A percentile compares a stretch with the other conserved stretches of the same genome.
phyloP scores from a whole-genome alignment of 2,329 filamentous ascomycete species.

The Stagonosporopsis chrysanthemi region DNA sequence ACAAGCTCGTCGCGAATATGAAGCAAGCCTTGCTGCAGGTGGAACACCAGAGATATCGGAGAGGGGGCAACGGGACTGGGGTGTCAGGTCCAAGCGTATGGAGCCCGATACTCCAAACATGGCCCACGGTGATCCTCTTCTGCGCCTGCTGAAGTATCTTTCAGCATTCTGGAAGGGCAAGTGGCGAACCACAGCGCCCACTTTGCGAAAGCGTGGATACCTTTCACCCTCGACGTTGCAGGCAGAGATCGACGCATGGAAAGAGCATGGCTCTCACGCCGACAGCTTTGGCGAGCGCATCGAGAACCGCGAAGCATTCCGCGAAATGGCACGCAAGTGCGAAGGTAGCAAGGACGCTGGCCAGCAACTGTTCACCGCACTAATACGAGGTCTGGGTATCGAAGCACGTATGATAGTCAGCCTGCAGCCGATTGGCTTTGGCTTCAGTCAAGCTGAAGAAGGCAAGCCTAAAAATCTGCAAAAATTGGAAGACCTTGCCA shows the following conservation, averaged over 20 bases:
- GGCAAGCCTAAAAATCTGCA: conserved; percentile 61
- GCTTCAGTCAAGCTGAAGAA: conserved; percentile 87
- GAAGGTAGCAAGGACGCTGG: conserved; percentile 87
- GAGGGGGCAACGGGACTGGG: conserved; percentile 72
- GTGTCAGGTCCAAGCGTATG: conserved; percentile 69
- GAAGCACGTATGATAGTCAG: conserved; percentile 85
- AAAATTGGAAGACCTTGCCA: conserved; percentile 26
- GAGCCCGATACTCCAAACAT: conserved; percentile 77
- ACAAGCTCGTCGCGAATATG: conserved; percentile 13
- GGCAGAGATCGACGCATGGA: conserved; percentile 74
- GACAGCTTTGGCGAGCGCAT: conserved; percentile 80
- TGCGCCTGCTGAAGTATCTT: conserved; percentile 78
- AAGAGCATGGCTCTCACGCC: conserved; percentile 67
- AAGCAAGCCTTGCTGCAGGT: conserved; percentile 18
- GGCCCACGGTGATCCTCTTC: conserved; percentile 82
- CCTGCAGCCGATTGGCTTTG: conserved; percentile 86
- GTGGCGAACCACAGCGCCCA: conserved; percentile 79
- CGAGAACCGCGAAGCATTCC: conserved; percentile 70
- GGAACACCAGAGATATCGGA: conserved; percentile 52
- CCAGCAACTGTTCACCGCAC: conserved; percentile 85
- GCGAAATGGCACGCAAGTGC: conserved; percentile 71
- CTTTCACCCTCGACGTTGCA: conserved; percentile 78
- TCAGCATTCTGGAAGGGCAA: conserved; percentile 86
- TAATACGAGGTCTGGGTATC: conserved; percentile 80
- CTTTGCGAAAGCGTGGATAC: conserved; percentile 88